Conservation (phyloP, 2,329 filamentous ascomycete genomes). For the Aquanectria penicillioides region DNA sequence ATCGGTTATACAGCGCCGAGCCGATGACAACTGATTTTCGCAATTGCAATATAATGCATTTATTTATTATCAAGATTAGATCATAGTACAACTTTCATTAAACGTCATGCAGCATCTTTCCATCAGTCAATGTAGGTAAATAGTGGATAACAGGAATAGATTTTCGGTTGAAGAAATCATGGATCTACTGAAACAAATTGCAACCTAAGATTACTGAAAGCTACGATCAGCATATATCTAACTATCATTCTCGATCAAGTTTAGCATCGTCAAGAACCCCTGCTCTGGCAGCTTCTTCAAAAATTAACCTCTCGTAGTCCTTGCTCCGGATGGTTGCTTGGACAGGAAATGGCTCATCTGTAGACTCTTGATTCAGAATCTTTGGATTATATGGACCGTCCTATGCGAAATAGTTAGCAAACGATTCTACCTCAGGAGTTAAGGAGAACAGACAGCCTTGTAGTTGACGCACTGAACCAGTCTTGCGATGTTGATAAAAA, state of each 20-base stretch:
- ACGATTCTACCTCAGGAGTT: not conserved
- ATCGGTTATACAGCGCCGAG: no score
- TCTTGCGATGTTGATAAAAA: constrained; percentile 39
- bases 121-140: no score
- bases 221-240: not conserved
- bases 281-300: constrained; percentile 5
- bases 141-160: no score
- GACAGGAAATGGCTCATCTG: constrained; percentile 31
- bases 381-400: constrained; percentile 17
- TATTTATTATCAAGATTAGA: no score
- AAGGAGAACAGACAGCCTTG: constrained; percentile 14
- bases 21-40: no score
- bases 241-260: not conserved
- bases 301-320: constrained; percentile 21
- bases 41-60: no score
- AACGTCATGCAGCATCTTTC: no score
- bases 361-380: constrained; percentile 19
- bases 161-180: no score
- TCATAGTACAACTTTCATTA: no score
- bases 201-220: no score
- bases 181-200: no score
- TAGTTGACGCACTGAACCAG: constrained; percentile 38
- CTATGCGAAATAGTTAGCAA: not conserved
- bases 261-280: constrained; percentile 6
- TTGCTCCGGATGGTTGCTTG: constrained; percentile 15